Evolutionary conservation across 2,329 filamentous ascomycete species (phyloP).

Genomic region (Dactylonectria macrodidyma): DNA sequence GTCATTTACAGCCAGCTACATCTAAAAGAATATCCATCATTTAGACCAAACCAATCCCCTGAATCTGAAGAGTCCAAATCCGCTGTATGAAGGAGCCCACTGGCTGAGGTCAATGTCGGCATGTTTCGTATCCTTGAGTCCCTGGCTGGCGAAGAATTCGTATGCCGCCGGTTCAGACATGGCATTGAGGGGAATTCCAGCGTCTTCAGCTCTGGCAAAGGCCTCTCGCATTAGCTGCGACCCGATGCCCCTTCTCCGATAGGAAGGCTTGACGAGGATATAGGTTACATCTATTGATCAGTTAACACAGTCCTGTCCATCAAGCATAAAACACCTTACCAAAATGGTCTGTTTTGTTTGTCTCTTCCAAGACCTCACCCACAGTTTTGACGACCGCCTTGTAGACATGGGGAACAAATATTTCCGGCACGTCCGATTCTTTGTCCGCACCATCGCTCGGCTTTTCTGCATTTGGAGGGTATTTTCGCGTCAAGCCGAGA

Average conservation of each 20-base stretch:
- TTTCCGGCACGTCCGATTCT: background rate
- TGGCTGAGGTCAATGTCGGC: slow-evolving; percentile 26
- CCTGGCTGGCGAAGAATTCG: slow-evolving; percentile 21
- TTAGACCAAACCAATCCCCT: slow-evolving; percentile 15
- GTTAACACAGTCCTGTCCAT: background rate
- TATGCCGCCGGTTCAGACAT: slow-evolving; percentile 26
- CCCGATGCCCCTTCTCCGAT: slow-evolving; percentile 14
- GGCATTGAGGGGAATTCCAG: slow-evolving; percentile 6
- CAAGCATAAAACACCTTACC: background rate
- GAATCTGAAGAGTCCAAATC: slow-evolving; percentile 28
- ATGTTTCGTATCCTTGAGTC: slow-evolving; percentile 15
- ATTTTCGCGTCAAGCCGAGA: slow-evolving; percentile 14
- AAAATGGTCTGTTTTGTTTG: slow-evolving; percentile 1
- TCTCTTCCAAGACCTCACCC: slow-evolving; percentile 4
- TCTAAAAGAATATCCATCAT: background rate
- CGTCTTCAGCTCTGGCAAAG: slow-evolving; percentile 1
- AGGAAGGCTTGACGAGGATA: slow-evolving; percentile 24
- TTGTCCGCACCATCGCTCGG: background rate
- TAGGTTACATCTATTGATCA: slow-evolving; percentile 21
- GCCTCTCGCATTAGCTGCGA: slow-evolving; percentile 14
- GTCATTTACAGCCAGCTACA: slow-evolving; percentile 2
- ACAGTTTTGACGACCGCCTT: background rate
- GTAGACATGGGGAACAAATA: slow-evolving; percentile 9
- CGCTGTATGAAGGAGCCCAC: slow-evolving; percentile 20
- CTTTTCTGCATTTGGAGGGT: background rate